Conservation (phyloP, 495 filamentous ascomycete genomes). For the Parathielavia hyrcaniae region DNA sequence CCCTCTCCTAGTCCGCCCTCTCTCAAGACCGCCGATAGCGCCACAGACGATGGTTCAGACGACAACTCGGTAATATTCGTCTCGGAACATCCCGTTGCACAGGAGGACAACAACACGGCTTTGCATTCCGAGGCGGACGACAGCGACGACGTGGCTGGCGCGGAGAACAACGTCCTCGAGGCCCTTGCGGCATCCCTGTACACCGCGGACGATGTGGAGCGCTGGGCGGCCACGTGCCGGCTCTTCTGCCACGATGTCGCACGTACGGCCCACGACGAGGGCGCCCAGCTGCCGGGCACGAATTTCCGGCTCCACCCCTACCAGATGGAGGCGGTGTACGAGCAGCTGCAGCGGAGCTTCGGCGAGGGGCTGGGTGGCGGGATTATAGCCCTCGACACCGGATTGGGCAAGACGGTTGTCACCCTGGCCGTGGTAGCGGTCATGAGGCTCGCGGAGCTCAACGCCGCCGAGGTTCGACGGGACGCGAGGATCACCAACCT, state of each 20-base stretch:
- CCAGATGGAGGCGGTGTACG: conserved; percentile 3
- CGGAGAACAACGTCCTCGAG: too few relatives aligned
- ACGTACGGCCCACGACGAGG: not conserved
- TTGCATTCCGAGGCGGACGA: too few relatives aligned
- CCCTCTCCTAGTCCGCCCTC: too few relatives aligned
- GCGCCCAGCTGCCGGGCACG: not conserved
- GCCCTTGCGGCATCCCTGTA: too few relatives aligned
- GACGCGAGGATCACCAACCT: too few relatives aligned
- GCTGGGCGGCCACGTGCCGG: not conserved
- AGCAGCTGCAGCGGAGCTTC: not conserved
- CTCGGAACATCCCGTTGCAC: conserved; percentile 2
- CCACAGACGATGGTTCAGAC: not conserved
- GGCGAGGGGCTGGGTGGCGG: conserved; percentile 8
- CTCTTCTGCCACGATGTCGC: not conserved
- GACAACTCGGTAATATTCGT: conserved; percentile 2
- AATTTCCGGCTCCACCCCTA: not conserved
- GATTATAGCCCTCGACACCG: conserved; percentile 6
- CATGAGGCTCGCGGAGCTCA: conserved; percentile 5
- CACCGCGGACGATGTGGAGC: not conserved
- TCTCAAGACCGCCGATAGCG: conserved; percentile 1
- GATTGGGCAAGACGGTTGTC: conserved; percentile 3
- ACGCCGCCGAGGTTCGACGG: not conserved
- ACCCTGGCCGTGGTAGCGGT: conserved; percentile 10
- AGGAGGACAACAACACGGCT: too few relatives aligned
- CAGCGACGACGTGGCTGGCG: too few relatives aligned